Percentiles rank a stretch among this genome's conserved stretches.
These are phyloP conservation scores for Cordia subcordata DNA, from an alignment of 257 asterid genomes.

Conservation along the genomic window DNA sequence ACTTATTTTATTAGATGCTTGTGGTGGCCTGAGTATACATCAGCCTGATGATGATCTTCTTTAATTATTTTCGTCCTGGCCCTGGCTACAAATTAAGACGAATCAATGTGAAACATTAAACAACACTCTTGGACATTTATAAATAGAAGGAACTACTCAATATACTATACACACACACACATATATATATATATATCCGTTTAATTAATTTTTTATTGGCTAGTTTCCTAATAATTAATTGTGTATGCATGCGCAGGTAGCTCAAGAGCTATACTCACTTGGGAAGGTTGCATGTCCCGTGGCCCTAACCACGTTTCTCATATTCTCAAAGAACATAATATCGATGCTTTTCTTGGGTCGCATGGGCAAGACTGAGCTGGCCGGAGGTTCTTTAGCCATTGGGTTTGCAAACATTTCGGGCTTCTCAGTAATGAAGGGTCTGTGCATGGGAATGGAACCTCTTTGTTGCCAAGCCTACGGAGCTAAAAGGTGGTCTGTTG, in stretches of 20 bases:
- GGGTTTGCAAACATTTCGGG: slow-evolving; percentile 84
- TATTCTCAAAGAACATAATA: slow-evolving; percentile 67
- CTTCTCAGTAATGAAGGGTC: slow-evolving; percentile 70
- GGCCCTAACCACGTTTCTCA: slow-evolving; percentile 61
- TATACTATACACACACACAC: no score
- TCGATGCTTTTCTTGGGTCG: slow-evolving; percentile 82
- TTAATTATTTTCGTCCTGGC: no score
- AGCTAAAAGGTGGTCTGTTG: slow-evolving; percentile 51
- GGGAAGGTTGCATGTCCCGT: slow-evolving; percentile 65
- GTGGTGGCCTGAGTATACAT: no score
- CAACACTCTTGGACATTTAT: no score
- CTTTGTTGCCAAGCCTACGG: slow-evolving; percentile 85
- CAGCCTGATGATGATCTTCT: no score
- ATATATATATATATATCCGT: no score
- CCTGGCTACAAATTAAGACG: no score
- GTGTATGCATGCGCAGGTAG: slow-evolving; percentile 32
- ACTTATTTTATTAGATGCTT: no score
- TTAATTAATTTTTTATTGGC: no score
- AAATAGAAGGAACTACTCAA: no score
- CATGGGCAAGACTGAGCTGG: slow-evolving; percentile 64
- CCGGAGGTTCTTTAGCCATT: slow-evolving; percentile 80
- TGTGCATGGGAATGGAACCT: slow-evolving; percentile 82
- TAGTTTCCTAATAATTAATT: no score
- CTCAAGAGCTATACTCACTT: slow-evolving; percentile 41
- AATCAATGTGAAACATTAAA: no score